Conservation (phyloP, 208 protist species). For the Crithidia bombi region DNA sequence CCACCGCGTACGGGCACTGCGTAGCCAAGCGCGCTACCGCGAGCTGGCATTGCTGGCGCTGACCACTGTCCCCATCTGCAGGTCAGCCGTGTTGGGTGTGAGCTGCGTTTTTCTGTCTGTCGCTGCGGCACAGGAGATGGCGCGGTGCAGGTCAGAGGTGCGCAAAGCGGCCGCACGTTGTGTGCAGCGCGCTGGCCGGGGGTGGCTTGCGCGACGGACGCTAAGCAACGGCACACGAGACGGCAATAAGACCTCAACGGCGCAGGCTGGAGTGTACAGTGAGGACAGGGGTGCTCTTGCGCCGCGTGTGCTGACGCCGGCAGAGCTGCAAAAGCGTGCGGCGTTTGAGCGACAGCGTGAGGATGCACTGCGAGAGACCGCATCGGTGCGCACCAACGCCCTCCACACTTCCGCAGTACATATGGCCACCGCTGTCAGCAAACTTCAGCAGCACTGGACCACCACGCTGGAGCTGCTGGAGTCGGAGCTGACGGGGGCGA, state of each 20-base stretch:
- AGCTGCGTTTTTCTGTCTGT: conserved; percentile 25
- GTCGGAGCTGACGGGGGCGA: conserved; percentile 21
- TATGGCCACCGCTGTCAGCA: conserved; percentile 6
- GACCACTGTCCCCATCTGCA: background rate
- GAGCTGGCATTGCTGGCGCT: conserved; percentile 18
- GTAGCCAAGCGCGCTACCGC: conserved; percentile 13
- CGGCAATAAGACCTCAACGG: background rate
- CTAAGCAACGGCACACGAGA: background rate
- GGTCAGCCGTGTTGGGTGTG: conserved; percentile 20
- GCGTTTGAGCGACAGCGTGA: conserved; percentile 18
- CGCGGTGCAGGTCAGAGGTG: conserved; percentile 3
- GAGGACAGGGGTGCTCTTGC: no score
- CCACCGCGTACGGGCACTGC: conserved; percentile 8
- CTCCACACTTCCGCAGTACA: background rate
- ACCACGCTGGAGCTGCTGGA: conserved; percentile 28
- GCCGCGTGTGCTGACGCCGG: background rate
- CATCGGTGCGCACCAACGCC: background rate
- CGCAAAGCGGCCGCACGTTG: background rate
- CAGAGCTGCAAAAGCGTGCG: conserved; percentile 1
- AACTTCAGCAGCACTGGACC: conserved; percentile 19
- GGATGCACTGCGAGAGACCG: background rate
- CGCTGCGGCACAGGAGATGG: background rate
- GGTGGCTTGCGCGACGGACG: background rate
- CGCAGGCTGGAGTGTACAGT: no score
- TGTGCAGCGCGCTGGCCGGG: conserved; percentile 15